Percentiles rank a stretch among this genome's conserved stretches.
phyloP scores from a whole-genome alignment of 108 stramenopile genomes.

The Cyclotella sp. region DNA sequence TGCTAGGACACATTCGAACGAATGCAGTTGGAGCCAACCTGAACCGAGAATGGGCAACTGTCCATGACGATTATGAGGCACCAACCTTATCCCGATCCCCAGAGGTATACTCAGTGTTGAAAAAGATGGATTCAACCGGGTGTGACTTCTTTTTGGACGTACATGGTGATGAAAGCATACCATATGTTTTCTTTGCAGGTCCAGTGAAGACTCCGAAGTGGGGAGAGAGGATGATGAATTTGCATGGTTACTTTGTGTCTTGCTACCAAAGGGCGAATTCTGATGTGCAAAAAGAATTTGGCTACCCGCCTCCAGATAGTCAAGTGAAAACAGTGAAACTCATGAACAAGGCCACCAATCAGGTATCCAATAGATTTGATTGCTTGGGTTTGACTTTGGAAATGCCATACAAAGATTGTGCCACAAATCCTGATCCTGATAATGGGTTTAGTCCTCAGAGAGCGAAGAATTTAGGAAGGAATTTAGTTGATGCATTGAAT shows the following conservation, averaged over 20 bases:
- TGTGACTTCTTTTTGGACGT: conserved; percentile 88
- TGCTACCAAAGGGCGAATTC: conserved; percentile 73
- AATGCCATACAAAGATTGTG: conserved; percentile 91
- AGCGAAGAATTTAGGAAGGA: conserved; percentile 66
- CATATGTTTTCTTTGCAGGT: conserved; percentile 84
- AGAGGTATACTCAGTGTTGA: conserved; percentile 81
- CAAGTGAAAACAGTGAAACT: conserved; percentile 50
- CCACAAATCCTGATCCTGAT: conserved; percentile 68
- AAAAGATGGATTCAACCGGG: conserved; percentile 83
- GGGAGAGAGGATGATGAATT: conserved; percentile 66
- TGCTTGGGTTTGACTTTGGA: conserved; percentile 88
- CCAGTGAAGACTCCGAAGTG: conserved; percentile 77
- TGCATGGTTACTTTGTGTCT: conserved; percentile 86
- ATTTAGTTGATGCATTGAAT: conserved; percentile 68
- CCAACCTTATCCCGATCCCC: conserved; percentile 77
- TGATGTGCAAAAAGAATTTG: conserved; percentile 79
- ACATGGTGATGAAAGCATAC: conserved; percentile 90
- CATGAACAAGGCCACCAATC: conserved; percentile 83
- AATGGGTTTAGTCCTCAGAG: conserved; percentile 77
- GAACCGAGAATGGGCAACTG: conserved; percentile 90
- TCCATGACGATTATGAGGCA: conserved; percentile 68
- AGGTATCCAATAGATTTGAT: conserved; percentile 80
- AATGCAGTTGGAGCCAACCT: conserved; percentile 87
- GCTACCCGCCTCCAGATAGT: conserved; percentile 71
- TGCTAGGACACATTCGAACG: conserved; percentile 83